Percentiles rank a stretch among this genome's conserved stretches.
Evolutionary conservation across 2,329 filamentous ascomycete species (phyloP).

Genomic region (Venturia aucupariae): DNA sequence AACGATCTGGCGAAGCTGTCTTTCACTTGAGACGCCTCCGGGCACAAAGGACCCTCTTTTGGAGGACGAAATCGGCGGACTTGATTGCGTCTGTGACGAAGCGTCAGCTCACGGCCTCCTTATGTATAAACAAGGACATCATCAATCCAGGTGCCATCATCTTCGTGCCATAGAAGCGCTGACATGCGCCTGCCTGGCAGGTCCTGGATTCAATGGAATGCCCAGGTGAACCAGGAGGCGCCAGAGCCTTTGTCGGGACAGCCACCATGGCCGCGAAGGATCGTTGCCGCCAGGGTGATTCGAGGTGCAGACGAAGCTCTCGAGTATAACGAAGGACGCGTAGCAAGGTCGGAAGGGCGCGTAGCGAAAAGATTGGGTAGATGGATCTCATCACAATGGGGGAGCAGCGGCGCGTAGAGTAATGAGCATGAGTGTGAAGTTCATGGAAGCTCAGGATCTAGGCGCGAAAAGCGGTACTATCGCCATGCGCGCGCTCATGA

Average conservation of each 20-base stretch:
- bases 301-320: not conserved
- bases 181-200: not conserved
- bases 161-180: not conserved
- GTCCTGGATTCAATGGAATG: not conserved
- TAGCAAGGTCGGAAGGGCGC: not conserved
- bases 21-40: not conserved
- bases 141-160: not conserved
- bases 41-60: not conserved
- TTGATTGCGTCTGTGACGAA: not conserved
- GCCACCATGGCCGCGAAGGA: not conserved
- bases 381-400: not conserved
- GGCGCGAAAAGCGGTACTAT: not conserved
- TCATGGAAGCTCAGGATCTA: not conserved
- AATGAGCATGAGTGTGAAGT: not conserved
- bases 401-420: not conserved
- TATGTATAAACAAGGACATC: not conserved
- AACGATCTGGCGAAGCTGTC: not conserved
- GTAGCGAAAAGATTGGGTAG: not conserved
- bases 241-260: not conserved
- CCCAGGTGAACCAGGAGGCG: not conserved
- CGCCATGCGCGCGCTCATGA: not conserved
- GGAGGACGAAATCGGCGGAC: not conserved
- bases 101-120: not conserved
- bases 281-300: not conserved
- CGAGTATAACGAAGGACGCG: not conserved